These are phyloP conservation scores for Gastrodia elata DNA, from an alignment of 106 monocot species.

Conservation along the genomic window DNA sequence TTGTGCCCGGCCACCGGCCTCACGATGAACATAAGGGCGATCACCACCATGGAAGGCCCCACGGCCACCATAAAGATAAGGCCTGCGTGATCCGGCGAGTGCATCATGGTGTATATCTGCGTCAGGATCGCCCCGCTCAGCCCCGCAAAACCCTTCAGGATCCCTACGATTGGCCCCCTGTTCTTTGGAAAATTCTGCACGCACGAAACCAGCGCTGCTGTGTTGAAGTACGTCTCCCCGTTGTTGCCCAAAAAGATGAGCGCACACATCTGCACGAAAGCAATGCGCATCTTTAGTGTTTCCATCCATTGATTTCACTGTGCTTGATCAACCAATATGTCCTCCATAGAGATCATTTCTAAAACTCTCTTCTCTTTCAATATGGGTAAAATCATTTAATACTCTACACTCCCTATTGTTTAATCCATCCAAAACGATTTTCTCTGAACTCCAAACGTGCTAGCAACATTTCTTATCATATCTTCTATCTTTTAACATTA, in stretches of 20 bases:
- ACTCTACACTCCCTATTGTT: too few species aligned
- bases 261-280: slow-evolving; percentile 74
- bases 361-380: too few species aligned
- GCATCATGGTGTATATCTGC: slow-evolving; percentile 58
- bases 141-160: slow-evolving; percentile 84
- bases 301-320: too few species aligned
- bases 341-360: too few species aligned
- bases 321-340: too few species aligned
- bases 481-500: too few species aligned
- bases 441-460: too few species aligned
- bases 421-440: too few species aligned
- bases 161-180: slow-evolving; percentile 84
- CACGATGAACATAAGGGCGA: slow-evolving; percentile 72
- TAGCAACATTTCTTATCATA: too few species aligned
- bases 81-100: slow-evolving; percentile 44
- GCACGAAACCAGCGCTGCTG: slow-evolving; percentile 71
- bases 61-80: slow-evolving; percentile 81
- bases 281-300: too few species aligned
- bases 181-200: slow-evolving; percentile 85
- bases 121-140: slow-evolving; percentile 86
- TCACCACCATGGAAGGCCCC: slow-evolving; percentile 64
- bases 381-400: too few species aligned
- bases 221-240: slow-evolving; percentile 85
- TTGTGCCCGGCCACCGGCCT: slow-evolving; percentile 78
- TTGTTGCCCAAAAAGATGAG: slow-evolving; percentile 80